A percentile compares a stretch with the other conserved stretches of the same genome.
Evolutionary conservation across 2,329 filamentous ascomycete species (phyloP).

Genomic region (Claviceps cyperi): DNA sequence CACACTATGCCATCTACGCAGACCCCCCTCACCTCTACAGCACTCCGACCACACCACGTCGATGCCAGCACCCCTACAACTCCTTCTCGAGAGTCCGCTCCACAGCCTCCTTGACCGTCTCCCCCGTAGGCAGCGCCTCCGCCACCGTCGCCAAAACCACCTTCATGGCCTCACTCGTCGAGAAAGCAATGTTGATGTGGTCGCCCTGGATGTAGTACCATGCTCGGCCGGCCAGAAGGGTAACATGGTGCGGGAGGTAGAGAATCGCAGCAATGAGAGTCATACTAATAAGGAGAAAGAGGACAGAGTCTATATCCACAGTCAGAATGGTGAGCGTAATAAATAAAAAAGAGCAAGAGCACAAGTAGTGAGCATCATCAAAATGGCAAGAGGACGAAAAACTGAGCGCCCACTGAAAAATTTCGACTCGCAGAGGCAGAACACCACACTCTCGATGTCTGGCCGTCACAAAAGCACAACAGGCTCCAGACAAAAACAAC

Average conservation of each 20-base stretch:
- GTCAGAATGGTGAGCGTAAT: neutral
- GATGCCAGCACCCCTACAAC: constrained; percentile 12
- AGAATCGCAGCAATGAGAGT: constrained; percentile 74
- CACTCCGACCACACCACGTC: neutral
- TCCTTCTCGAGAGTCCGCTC: constrained; percentile 18
- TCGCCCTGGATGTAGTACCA: constrained; percentile 95
- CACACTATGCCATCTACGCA: neutral
- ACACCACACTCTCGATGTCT: too few species aligned
- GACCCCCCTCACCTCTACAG: neutral
- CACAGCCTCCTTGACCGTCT: constrained; percentile 11
- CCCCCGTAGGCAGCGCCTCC: constrained; percentile 9
- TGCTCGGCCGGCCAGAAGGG: constrained; percentile 66
- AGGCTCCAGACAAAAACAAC: too few species aligned
- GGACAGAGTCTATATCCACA: constrained; percentile 56
- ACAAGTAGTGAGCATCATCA: too few species aligned
- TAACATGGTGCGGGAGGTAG: constrained; percentile 86
- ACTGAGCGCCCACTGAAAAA: too few species aligned
- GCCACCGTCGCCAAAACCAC: constrained; percentile 18
- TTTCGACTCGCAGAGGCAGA: too few species aligned
- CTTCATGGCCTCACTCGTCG: constrained; percentile 18
- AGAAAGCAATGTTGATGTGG: constrained; percentile 34
- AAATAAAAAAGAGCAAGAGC: neutral
- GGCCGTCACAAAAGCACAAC: too few species aligned
- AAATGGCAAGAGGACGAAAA: too few species aligned
- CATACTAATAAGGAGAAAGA: constrained; percentile 81